Percentiles rank a stretch among this genome's conserved stretches.
phyloP scores from a whole-genome alignment of 2,329 filamentous ascomycete species.

The Epichloe bromicola region DNA sequence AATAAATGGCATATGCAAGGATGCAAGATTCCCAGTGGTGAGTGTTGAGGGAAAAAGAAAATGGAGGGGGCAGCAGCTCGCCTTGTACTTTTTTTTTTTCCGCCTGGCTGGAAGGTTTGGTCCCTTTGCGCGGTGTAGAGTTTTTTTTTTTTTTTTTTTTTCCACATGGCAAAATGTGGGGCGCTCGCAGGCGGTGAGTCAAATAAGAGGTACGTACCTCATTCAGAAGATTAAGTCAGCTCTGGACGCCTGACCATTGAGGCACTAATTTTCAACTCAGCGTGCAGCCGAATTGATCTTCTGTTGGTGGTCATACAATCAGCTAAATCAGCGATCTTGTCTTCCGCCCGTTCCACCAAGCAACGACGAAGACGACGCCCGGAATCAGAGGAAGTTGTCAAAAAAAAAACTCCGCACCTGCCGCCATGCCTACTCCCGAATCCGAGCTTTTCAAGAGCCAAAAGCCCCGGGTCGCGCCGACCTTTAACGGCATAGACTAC shows the following conservation, averaged over 20 bases:
- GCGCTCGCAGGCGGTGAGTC: conserved; percentile 22
- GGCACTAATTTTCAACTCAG: background rate
- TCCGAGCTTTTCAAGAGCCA: conserved; percentile 70
- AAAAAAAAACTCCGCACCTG: conserved; percentile 6
- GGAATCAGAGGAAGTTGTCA: background rate
- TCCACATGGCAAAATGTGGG: conserved; percentile 21
- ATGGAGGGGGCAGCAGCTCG: conserved; percentile 4
- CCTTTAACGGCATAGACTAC: conserved; percentile 79
- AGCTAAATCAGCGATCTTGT: background rate
- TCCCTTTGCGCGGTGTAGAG: conserved; percentile 2
- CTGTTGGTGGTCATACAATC: background rate
- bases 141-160: conserved; percentile 21
- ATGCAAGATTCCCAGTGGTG: background rate
- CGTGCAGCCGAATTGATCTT: background rate
- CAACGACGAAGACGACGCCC: background rate
- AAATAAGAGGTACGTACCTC: background rate
- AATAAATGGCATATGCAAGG: background rate
- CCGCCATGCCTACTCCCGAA: conserved; percentile 67
- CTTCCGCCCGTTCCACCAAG: background rate
- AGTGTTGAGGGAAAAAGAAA: conserved; percentile 1
- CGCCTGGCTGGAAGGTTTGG: conserved; percentile 9
- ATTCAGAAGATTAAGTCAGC: background rate
- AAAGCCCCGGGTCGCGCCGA: conserved; percentile 71
- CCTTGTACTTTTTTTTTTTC: conserved; percentile 8
- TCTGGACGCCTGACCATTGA: conserved; percentile 17